Conservation (phyloP, 2,329 filamentous ascomycete genomes). For the Beauveria bassiana region DNA sequence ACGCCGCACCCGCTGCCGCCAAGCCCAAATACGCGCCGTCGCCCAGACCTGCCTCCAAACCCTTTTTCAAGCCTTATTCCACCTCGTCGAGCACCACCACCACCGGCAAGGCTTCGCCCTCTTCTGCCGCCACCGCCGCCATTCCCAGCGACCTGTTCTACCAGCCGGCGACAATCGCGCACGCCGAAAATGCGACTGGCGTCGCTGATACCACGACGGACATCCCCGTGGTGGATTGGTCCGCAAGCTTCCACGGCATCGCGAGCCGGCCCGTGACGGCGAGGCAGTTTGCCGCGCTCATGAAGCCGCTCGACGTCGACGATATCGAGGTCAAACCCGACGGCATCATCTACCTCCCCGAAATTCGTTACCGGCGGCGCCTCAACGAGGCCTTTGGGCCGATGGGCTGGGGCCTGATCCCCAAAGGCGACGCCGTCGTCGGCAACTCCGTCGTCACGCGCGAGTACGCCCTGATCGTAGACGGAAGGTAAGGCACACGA, state of each 20-base stretch:
- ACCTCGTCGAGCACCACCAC: neutral
- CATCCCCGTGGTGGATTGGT: conserved; percentile 58
- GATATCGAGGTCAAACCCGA: conserved; percentile 98
- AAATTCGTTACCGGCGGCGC: conserved; percentile 94
- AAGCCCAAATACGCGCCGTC: neutral
- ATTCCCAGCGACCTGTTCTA: conserved; percentile 8
- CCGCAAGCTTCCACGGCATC: conserved; percentile 73
- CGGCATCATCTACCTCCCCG: conserved; percentile 89
- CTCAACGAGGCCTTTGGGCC: conserved; percentile 89
- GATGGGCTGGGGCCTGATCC: conserved; percentile 90
- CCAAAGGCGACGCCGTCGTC: conserved; percentile 75
- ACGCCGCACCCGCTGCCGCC: neutral
- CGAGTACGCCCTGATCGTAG: conserved; percentile 85
- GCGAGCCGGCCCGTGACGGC: conserved; percentile 61
- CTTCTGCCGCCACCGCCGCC: neutral
- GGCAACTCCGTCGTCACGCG: conserved; percentile 75
- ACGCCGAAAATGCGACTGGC: neutral
- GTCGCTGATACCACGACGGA: neutral
- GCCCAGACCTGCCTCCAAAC: neutral
- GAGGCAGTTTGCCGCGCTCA: conserved; percentile 61
- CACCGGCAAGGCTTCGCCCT: neutral
- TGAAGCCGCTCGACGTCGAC: conserved; percentile 55
- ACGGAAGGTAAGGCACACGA: conserved; percentile 62
- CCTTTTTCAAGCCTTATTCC: neutral
- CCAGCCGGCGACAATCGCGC: neutral